phyloP scores from a whole-genome alignment of 306 rosid genomes.

The Dalbergia cultrata region DNA sequence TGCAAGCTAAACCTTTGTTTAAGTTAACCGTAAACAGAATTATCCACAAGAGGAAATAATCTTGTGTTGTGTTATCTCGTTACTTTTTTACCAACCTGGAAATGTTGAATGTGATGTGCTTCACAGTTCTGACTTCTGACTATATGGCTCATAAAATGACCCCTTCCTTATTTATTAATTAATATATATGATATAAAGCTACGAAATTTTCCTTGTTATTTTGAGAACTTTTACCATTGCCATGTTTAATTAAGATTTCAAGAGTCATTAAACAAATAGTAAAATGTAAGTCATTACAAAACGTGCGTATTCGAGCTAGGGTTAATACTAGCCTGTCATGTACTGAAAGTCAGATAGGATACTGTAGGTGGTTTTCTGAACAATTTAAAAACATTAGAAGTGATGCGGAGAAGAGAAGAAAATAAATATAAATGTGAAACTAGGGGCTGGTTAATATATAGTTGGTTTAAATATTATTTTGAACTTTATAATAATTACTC shows the following conservation, averaged over 20 bases:
- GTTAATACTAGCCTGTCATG: not conserved
- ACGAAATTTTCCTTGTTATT: not conserved
- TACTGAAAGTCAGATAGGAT: constrained; percentile 12
- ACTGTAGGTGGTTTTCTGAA: not conserved
- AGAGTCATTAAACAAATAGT: not conserved
- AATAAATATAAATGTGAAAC: not conserved
- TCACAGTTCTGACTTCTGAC: not conserved
- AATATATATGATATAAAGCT: not conserved
- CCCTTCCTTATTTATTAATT: not conserved
- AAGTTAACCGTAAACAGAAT: not conserved
- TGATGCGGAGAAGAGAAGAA: not conserved
- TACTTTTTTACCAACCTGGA: constrained; percentile 7
- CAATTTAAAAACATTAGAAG: not conserved
- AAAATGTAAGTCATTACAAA: not conserved
- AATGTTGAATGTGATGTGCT: not conserved
- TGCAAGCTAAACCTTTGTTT: not conserved
- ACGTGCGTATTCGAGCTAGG: constrained; percentile 31
- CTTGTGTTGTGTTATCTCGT: not conserved
- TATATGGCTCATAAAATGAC: not conserved
- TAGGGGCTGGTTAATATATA: not conserved
- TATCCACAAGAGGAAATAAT: not conserved
- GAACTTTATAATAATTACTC: no score
- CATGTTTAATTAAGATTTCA: no score
- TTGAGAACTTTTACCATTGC: not conserved
- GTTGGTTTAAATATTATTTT: not conserved